Conservation (phyloP, 2,329 filamentous ascomycete genomes). For the Botrytis porri region DNA sequence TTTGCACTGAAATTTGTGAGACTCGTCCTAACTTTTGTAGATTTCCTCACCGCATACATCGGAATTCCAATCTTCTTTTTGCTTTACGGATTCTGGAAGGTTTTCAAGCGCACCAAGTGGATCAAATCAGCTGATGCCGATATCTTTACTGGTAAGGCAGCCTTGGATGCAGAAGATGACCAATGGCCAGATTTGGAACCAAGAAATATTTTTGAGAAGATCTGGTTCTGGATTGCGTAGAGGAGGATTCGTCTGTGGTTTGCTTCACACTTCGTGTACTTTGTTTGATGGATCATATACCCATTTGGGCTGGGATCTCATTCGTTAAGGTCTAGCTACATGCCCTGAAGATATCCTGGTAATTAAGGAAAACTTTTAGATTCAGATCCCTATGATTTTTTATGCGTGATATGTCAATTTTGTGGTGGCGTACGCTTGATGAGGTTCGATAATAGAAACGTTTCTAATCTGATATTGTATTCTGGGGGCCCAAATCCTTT, state of each 20-base stretch:
- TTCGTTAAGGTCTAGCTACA: background rate
- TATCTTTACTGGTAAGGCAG: conserved; percentile 45
- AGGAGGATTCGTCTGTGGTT: background rate
- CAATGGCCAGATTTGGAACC: conserved; percentile 42
- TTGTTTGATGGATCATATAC: conserved; percentile 4
- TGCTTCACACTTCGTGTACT: background rate
- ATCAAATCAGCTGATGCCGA: conserved; percentile 42
- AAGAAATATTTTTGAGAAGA: conserved; percentile 43
- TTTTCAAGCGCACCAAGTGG: conserved; percentile 58
- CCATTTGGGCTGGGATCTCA: background rate
- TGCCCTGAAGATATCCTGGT: conserved; percentile 4
- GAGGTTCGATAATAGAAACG: background rate
- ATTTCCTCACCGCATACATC: conserved; percentile 72
- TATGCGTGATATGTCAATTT: background rate
- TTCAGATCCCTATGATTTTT: background rate
- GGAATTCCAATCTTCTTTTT: conserved; percentile 70
- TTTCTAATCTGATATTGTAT: background rate
- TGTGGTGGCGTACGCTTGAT: background rate
- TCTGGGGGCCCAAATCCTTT: background rate
- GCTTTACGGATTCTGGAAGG: conserved; percentile 69
- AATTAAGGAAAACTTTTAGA: background rate
- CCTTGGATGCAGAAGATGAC: conserved; percentile 45
- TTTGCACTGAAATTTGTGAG: background rate
- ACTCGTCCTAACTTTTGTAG: conserved; percentile 58
- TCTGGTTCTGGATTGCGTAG: conserved; percentile 48